These are phyloP conservation scores for Leccinum subfulvum DNA, from an alignment of 1,284 basidiomycete genomes.

Conservation along the genomic window DNA sequence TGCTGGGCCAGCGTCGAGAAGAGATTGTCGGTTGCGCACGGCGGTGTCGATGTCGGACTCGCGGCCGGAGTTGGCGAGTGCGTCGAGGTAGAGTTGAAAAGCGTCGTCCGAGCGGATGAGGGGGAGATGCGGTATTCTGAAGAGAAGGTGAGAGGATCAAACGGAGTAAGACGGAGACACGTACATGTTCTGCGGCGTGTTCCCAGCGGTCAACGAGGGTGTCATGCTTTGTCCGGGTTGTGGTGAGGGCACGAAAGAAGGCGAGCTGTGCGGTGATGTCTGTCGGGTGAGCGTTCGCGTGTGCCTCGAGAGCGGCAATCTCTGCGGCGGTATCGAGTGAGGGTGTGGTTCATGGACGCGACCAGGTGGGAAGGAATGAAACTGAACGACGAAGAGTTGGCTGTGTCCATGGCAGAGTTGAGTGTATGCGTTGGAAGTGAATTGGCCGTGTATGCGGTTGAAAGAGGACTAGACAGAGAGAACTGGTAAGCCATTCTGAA, in stretches of 20 bases:
- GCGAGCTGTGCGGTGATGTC: constrained; percentile 67
- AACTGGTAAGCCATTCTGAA: too few species aligned
- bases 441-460: background rate
- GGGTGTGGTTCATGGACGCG: constrained; percentile 41
- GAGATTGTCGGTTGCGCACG: constrained; percentile 62
- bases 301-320: constrained; percentile 69
- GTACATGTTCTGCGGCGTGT: constrained; percentile 74
- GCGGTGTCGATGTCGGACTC: constrained; percentile 60
- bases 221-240: constrained; percentile 64
- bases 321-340: constrained; percentile 65
- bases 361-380: constrained; percentile 49
- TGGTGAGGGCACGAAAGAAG: constrained; percentile 64
- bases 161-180: constrained; percentile 29
- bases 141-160: background rate
- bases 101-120: constrained; percentile 65
- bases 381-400: constrained; percentile 30
- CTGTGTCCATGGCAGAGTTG: constrained; percentile 1
- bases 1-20: constrained; percentile 44
- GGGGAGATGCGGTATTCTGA: constrained; percentile 63
- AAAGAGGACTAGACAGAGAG: background rate
- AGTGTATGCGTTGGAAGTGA: background rate
- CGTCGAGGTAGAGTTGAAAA: constrained; percentile 69
- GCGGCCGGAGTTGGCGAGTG: constrained; percentile 61
- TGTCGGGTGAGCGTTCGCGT: constrained; percentile 68
- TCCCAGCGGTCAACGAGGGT: constrained; percentile 77